Base-by-base conservation (phyloP, 306 rosid genomes). In the Pyrus communis region DNA sequence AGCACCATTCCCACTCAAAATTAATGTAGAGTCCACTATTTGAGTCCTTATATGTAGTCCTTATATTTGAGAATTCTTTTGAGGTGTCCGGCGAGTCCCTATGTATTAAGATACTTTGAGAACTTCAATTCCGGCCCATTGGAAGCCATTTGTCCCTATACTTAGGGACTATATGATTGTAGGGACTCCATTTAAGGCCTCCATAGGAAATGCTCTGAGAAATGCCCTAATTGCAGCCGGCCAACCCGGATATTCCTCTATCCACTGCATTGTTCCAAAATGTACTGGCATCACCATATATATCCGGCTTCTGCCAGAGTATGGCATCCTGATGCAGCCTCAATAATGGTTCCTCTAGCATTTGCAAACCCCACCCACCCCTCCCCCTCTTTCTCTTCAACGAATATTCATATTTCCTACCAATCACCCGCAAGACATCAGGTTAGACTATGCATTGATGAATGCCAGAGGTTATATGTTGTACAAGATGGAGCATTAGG, bases 101-200 rank as follows among this genome's bases (percentile, higher is more conserved):
- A 38, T 38, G 10, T 38, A 7, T 7, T 38, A 2, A 38, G 42
- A 38, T 38, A 38, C 10, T 38, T 38, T 38, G 9, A 7, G 10
- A 38, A 38, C 42, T 38, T 38, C 42, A 38, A 38, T 7, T 38
- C 42, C 2, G 0, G 9, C 42, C 10, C 10, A 38, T 38, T 38
- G 42, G 0, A 38, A 38, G 42, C 10, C 10, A 38, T 38, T 38
- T 38, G 42, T 38, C 9, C 42, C 10, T 38, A 38, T 38, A 7
- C 0, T 38, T 38, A 7, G 9, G 42, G 0, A 1, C 10, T 7
- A 38, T 7, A 7, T 0, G 0, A 1, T 38, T 38, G 10, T 7
- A 38, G 2, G 2, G 0, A 38, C 0, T 38, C 42, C 9, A 38
- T 38, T 38, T 38, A 38, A 38, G 42, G 7, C 8, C 2, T 38